Conservation (phyloP, 2,329 filamentous ascomycete species). For the Aspergillus sp. region DNA sequence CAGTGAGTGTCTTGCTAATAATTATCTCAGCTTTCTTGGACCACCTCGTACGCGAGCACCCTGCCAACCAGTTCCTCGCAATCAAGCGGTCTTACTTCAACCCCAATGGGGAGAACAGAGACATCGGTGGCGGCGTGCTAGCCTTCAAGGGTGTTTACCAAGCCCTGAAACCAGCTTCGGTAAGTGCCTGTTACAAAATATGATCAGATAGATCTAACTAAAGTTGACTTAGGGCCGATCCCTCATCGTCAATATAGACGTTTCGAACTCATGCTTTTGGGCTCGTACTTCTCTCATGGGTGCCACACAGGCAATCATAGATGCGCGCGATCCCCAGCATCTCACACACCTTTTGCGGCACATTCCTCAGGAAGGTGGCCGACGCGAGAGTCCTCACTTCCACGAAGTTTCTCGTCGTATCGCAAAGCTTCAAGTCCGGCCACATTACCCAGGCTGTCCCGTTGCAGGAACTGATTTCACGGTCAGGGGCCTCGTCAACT, state of each 20-base stretch:
- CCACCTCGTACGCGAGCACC: constrained; percentile 79
- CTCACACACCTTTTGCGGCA: constrained; percentile 27
- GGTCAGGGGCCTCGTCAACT: constrained; percentile 50
- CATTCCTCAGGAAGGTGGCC: constrained; percentile 24
- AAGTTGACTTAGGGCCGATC: constrained; percentile 53
- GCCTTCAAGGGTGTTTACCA: constrained; percentile 89
- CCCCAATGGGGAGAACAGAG: constrained; percentile 46
- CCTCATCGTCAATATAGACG: constrained; percentile 83
- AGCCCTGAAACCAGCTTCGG: constrained; percentile 73
- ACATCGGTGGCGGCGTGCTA: constrained; percentile 67
- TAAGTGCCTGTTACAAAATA: constrained; percentile 27
- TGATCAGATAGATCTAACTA: constrained; percentile 11
- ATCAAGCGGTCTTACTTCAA: constrained; percentile 86
- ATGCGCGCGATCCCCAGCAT: constrained; percentile 31
- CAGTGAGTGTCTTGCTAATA: constrained; percentile 1
- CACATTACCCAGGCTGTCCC: constrained; percentile 37
- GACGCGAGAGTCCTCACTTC: constrained; percentile 24
- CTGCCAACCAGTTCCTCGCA: constrained; percentile 63
- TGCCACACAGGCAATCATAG: constrained; percentile 34
- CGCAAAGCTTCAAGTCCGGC: constrained; percentile 39
- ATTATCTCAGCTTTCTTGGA: constrained; percentile 69
- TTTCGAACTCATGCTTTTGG: constrained; percentile 92
- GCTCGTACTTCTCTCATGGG: constrained; percentile 41
- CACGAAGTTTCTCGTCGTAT: constrained; percentile 30
- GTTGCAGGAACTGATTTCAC: constrained; percentile 44